phyloP scores from a whole-genome alignment of 306 rosid genomes.

The Dryas drummondii region DNA sequence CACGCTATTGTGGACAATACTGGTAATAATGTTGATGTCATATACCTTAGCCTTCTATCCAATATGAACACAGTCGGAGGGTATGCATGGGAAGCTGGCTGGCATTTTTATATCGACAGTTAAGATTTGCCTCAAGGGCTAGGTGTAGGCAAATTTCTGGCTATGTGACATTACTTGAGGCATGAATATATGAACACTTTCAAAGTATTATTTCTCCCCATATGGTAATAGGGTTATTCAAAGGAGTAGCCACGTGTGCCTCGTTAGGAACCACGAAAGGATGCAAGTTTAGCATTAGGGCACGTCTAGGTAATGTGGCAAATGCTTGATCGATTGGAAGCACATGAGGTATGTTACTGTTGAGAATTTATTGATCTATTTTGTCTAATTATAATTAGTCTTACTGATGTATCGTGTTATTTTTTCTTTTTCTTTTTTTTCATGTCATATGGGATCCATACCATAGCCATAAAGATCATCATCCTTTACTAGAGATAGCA shows the following conservation, averaged over 20 bases:
- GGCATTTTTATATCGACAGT: neutral
- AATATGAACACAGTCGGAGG: neutral
- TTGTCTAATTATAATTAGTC: neutral
- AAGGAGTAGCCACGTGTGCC: neutral
- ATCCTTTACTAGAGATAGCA: neutral
- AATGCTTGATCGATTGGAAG: neutral
- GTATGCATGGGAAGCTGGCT: neutral
- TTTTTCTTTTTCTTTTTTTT: neutral
- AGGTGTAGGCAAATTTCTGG: neutral
- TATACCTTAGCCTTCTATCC: neutral
- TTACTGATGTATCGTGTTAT: too few species aligned
- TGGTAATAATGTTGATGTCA: neutral
- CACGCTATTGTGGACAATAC: constrained; percentile 3
- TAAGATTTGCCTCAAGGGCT: neutral
- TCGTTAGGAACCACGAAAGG: neutral
- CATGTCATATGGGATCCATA: neutral
- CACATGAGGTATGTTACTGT: neutral
- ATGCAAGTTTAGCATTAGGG: neutral
- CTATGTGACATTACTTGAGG: constrained; percentile 10
- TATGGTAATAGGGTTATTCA: neutral
- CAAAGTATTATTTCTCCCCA: neutral
- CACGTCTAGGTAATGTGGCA: neutral
- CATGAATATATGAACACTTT: constrained; percentile 7
- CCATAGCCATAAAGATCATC: neutral
- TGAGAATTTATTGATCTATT: too few species aligned